phyloP scores from a whole-genome alignment of 805 yeast genomes.

The Yarrowia porcina region DNA sequence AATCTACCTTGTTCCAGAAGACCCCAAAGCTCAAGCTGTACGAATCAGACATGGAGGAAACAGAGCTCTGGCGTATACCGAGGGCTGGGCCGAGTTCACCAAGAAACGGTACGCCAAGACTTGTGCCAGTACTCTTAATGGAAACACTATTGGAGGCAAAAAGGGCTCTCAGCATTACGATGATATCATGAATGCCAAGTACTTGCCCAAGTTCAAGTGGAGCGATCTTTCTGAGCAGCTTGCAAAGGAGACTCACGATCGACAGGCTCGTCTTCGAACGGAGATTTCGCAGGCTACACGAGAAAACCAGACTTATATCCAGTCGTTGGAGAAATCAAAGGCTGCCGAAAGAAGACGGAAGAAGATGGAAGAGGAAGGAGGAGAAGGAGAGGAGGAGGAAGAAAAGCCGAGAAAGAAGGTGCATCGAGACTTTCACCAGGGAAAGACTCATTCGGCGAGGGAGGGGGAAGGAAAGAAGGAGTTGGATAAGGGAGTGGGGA shows the following conservation, averaged over 20 bases:
- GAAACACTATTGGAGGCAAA: constrained; percentile 86
- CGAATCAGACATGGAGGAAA: constrained; percentile 88
- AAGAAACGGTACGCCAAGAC: constrained; percentile 83
- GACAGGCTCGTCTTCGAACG: constrained; percentile 81
- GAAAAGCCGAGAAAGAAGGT: not conserved
- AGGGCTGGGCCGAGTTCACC: constrained; percentile 95
- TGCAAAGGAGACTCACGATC: constrained; percentile 80
- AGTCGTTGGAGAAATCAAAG: constrained; percentile 82
- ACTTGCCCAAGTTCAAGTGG: constrained; percentile 92
- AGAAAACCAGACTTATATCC: constrained; percentile 76
- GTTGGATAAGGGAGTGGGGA: not conserved
- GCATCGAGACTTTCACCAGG: constrained; percentile 7
- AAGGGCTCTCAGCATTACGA: constrained; percentile 89
- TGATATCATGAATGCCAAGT: constrained; percentile 87
- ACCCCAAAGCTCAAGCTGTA: constrained; percentile 55
- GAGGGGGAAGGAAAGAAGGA: not conserved
- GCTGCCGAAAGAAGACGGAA: constrained; percentile 1
- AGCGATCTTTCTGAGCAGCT: constrained; percentile 88
- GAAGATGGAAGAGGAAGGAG: constrained; percentile 1
- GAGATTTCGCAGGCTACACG: constrained; percentile 87
- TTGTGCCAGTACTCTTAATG: constrained; percentile 82
- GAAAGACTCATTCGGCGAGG: not conserved
- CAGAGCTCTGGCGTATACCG: constrained; percentile 79
- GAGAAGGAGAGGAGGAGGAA: not conserved
- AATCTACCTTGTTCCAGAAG: constrained; percentile 83